Evolutionary conservation across 176 grass and related monocot species (phyloP), one percentile per base, ranked within the genome.

Genomic region (Zoysia pacifica): DNA sequence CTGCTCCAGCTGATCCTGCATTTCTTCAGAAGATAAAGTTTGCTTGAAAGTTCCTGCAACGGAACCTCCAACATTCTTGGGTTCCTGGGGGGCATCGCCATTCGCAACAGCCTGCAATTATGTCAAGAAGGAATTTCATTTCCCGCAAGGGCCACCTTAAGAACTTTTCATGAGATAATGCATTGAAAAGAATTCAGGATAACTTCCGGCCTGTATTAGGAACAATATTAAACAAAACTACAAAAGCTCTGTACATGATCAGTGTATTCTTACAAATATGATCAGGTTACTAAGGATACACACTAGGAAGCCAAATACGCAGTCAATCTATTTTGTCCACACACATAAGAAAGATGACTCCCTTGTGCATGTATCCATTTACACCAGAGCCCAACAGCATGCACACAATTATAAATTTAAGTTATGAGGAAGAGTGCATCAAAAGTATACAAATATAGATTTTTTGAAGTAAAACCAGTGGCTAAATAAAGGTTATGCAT

Each of bases 1-100:
- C 15, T 94, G 86, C 35, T 94, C 90, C 51, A 98, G 75, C 46
- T 91, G 91, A 69, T 94, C 92, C 69, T 94, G 67, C 85, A 98
- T 85, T 72, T 92, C 94, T 64, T 94, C 90, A 4, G 37, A 48
- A n/a, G 85, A 89, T 39, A 91, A 42, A 46, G 73, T 90, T 18
- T 83, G 69, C 69, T 81, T 73, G n/a, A 41, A 83, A 18, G 81
- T 50, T n/a, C 39, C 63, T 39, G 62, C 48, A 40, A 38, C 37
- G 3, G 47, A 14, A 2, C 4, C 45, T 38, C 0, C 28, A 41
- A 49, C 10, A 1, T 36, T 47, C 42, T 39, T 70, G 28, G 76
- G 35, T 11, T 49, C 35, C 48, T n/a, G 0, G 18, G 6, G 11
- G n/a, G 6, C 46, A 70, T 50, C 77, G 35, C 70, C 43, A 2